A percentile compares a stretch with the other conserved stretches of the same genome.
These are phyloP conservation scores for Termitomyces titanicus DNA, from an alignment of 768 basidiomycete genomes.

Conservation along the genomic window DNA sequence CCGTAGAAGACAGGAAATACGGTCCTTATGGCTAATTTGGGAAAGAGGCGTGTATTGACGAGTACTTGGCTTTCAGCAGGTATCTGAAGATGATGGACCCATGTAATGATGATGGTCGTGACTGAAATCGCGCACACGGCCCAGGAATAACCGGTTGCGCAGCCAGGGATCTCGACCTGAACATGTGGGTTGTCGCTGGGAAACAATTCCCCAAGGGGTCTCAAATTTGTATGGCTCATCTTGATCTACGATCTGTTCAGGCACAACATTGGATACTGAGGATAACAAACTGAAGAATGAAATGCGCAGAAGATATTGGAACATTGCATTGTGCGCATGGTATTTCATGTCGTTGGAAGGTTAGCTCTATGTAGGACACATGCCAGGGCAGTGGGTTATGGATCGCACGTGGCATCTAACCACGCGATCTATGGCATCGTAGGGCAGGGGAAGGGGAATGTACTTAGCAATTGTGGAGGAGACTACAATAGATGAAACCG, in stretches of 20 bases:
- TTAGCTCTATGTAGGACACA: no score
- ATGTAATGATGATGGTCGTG: no score
- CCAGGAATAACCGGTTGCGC: background rate
- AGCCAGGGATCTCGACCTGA: background rate
- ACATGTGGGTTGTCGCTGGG: background rate
- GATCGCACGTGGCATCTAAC: no score
- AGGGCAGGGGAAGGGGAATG: no score
- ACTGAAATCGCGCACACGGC: no score
- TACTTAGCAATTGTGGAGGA: no score
- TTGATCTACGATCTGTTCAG: slow-evolving; percentile 12
- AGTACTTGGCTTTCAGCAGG: no score
- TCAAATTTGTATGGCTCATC: slow-evolving; percentile 1
- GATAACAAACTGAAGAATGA: background rate
- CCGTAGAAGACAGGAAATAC: background rate
- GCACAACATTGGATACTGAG: slow-evolving; percentile 2
- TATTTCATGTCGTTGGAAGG: slow-evolving; percentile 16
- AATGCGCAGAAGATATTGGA: slow-evolving; percentile 16
- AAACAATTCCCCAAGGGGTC: background rate
- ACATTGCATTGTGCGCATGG: no score
- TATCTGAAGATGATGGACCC: no score
- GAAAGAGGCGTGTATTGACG: background rate
- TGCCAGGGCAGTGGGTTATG: no score
- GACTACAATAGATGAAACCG: no score
- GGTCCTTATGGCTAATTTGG: background rate
- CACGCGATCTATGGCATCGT: no score